phyloP scores from a whole-genome alignment of 768 basidiomycete species.

The Tephrocybe sp. region DNA sequence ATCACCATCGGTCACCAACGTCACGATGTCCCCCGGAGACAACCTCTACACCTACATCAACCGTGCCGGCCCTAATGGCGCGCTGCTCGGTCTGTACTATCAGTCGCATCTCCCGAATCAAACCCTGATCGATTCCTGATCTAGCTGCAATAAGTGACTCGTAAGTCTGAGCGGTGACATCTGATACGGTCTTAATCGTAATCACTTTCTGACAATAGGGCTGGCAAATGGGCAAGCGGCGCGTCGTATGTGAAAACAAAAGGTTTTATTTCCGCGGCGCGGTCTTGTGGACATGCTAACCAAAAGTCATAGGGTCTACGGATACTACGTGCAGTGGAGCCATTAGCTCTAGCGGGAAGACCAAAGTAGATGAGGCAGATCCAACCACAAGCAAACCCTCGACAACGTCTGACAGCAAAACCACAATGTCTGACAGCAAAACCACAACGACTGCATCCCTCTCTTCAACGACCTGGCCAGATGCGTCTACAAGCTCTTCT shows the following conservation, averaged over 20 bases:
- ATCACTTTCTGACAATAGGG: too few relatives aligned
- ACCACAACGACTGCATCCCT: background rate
- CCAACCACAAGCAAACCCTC: background rate
- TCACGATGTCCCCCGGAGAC: constrained; percentile 35
- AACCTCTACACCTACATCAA: constrained; percentile 43
- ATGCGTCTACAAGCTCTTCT: background rate
- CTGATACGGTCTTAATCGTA: too few relatives aligned
- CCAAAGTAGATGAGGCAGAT: background rate
- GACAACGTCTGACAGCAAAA: background rate
- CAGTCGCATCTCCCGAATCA: background rate
- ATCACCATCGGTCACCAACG: constrained; percentile 40
- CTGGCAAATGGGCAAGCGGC: constrained; percentile 38
- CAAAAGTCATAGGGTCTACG: background rate
- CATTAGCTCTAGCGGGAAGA: background rate
- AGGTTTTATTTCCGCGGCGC: constrained; percentile 15
- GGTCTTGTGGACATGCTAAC: background rate
- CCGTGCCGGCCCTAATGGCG: constrained; percentile 33
- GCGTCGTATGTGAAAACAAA: constrained; percentile 28
- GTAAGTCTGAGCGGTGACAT: constrained; percentile 32
- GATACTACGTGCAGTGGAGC: background rate
- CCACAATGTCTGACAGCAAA: background rate
- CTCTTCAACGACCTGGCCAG: background rate
- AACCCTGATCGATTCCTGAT: background rate
- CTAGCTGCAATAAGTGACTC: constrained; percentile 40
- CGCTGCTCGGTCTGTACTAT: constrained; percentile 39